Evolutionary conservation across 1,139 yeast genomes (phyloP).

Genomic region (Ashbya aceris): DNA sequence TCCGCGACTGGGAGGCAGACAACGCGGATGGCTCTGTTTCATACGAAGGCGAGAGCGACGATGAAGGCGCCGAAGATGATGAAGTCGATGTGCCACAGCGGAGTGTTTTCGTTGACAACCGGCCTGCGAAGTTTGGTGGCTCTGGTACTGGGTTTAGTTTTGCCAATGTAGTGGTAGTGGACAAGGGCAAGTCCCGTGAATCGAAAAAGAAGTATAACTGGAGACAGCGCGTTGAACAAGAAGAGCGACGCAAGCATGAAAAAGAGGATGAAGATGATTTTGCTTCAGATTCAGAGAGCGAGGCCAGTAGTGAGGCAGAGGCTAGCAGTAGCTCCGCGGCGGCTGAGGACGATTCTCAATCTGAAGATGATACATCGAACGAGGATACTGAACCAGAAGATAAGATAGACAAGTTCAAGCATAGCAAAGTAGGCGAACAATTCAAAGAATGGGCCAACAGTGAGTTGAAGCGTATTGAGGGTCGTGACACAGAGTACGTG

Average conservation of each 20-base stretch:
- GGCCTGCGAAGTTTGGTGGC: slow-evolving; percentile 59
- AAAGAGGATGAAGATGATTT: slow-evolving; percentile 41
- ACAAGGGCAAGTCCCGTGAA: slow-evolving; percentile 35
- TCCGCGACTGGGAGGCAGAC: slow-evolving; percentile 54
- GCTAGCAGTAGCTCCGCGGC: slow-evolving; percentile 11
- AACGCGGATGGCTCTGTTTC: slow-evolving; percentile 11
- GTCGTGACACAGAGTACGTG: slow-evolving; percentile 39
- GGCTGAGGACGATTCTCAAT: slow-evolving; percentile 11
- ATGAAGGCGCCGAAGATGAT: slow-evolving; percentile 25
- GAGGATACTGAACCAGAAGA: slow-evolving; percentile 14
- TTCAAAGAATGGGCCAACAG: slow-evolving; percentile 48
- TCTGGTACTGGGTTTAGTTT: slow-evolving; percentile 64
- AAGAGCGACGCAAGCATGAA: slow-evolving; percentile 34
- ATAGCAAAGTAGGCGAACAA: slow-evolving; percentile 31
- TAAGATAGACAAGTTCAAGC: neutral
- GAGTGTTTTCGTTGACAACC: slow-evolving; percentile 60
- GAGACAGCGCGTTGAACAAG: slow-evolving; percentile 45
- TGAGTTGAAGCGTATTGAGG: slow-evolving; percentile 46
- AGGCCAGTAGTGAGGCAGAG: slow-evolving; percentile 21
- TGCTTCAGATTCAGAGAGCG: slow-evolving; percentile 28
- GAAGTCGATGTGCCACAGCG: slow-evolving; percentile 20
- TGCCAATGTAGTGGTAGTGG: slow-evolving; percentile 37
- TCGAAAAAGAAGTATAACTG: slow-evolving; percentile 47
- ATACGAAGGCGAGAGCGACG: slow-evolving; percentile 20
- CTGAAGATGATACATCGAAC: slow-evolving; percentile 10